A percentile compares a stretch with the other conserved stretches of the same genome.
These are phyloP conservation scores for Arthonia radiata DNA, from an alignment of 495 filamentous ascomycete species.

Conservation along the genomic window DNA sequence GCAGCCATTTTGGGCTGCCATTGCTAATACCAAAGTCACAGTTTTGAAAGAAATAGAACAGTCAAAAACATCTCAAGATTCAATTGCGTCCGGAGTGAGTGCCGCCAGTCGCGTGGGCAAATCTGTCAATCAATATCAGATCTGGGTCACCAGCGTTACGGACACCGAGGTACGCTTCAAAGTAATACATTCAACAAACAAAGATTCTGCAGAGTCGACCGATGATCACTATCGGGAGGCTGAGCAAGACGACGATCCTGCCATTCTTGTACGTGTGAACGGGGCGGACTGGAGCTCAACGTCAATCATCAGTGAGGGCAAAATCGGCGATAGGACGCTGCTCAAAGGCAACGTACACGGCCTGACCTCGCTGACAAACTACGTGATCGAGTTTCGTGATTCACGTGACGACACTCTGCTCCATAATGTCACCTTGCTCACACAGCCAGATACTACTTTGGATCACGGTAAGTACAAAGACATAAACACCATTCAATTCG, in stretches of 20 bases:
- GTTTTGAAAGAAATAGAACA: conserved; percentile 82
- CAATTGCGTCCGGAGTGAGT: conserved; percentile 42
- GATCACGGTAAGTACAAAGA: conserved; percentile 30
- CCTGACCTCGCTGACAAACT: conserved; percentile 63
- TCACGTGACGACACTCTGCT: conserved; percentile 46
- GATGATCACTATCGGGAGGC: too few species aligned
- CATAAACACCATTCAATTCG: conserved; percentile 5
- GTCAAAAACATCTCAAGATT: conserved; percentile 51
- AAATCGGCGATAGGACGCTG: conserved; percentile 18
- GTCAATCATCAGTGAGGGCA: conserved; percentile 32
- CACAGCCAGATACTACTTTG: conserved; percentile 39
- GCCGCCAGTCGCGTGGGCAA: too few species aligned
- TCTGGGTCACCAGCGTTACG: too few species aligned
- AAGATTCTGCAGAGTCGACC: too few species aligned
- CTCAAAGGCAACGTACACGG: conserved; percentile 60
- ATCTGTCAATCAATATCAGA: too few species aligned
- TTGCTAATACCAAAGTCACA: conserved; percentile 83
- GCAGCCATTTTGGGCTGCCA: conserved; percentile 83
- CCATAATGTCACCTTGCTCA: conserved; percentile 58
- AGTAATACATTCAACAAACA: too few species aligned
- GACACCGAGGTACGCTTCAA: too few species aligned
- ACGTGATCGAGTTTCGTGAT: conserved; percentile 63
- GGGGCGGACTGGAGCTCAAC: conserved; percentile 72
- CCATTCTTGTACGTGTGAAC: conserved; percentile 75
- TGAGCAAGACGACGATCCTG: too few species aligned